A percentile compares a stretch with the other conserved stretches of the same genome.
Evolutionary conservation across 495 filamentous ascomycete species (phyloP).

Genomic region (Hyphodiscus hymeniophilus): DNA sequence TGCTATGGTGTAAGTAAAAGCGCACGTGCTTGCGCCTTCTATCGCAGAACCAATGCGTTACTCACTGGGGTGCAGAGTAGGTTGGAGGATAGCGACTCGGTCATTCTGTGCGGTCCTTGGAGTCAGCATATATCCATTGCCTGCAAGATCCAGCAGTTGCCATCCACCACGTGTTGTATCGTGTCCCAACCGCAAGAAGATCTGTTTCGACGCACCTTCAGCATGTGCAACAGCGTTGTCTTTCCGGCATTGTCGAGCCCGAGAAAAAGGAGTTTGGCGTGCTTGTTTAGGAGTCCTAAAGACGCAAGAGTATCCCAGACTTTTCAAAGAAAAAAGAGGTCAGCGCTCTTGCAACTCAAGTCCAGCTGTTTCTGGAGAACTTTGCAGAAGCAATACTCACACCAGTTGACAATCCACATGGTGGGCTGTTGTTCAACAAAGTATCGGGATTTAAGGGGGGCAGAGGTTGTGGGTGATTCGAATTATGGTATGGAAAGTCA

Average conservation of each 20-base stretch:
- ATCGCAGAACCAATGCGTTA: slow-evolving; percentile 16
- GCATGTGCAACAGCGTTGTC: slow-evolving; percentile 86
- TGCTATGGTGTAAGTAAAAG: slow-evolving; percentile 27
- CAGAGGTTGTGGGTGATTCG: slow-evolving; percentile 8
- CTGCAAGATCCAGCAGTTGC: not conserved
- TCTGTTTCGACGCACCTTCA: slow-evolving; percentile 60
- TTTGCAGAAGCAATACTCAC: slow-evolving; percentile 45
- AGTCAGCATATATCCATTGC: slow-evolving; percentile 7
- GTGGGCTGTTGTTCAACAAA: slow-evolving; percentile 22
- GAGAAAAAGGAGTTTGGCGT: slow-evolving; percentile 88
- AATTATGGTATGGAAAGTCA: not conserved
- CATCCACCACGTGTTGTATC: not conserved
- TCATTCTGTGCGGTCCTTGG: slow-evolving; percentile 55
- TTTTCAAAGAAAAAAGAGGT: slow-evolving; percentile 30
- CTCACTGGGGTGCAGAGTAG: slow-evolving; percentile 82
- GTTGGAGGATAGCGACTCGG: slow-evolving; percentile 86
- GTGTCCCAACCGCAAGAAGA: slow-evolving; percentile 2
- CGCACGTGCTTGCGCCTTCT: slow-evolving; percentile 10
- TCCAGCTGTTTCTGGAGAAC: not conserved
- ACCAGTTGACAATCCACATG: slow-evolving; percentile 98
- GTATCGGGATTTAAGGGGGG: slow-evolving; percentile 6
- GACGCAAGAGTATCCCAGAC: slow-evolving; percentile 90
- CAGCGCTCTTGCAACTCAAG: slow-evolving; percentile 1
- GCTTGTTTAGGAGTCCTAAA: slow-evolving; percentile 91
- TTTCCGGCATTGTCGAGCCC: slow-evolving; percentile 98